These are phyloP conservation scores for Betula pendula DNA, from an alignment of 306 rosid species.

Conservation along the genomic window DNA sequence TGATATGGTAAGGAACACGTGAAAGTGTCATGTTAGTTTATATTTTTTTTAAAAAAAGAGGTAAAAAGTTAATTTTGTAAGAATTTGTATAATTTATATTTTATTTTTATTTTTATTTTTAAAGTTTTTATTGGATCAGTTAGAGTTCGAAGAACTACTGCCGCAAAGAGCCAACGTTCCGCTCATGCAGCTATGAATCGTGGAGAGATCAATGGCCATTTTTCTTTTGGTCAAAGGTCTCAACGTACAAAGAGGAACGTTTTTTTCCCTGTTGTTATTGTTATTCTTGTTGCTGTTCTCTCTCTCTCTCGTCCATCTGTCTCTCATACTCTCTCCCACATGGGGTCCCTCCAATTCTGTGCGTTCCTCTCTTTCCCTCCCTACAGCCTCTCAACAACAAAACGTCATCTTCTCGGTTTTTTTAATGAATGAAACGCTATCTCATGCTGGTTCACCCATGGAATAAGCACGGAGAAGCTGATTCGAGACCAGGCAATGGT, in stretches of 20 bases:
- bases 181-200: background rate
- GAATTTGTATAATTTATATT: no score
- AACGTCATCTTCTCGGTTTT: background rate
- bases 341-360: slow-evolving; percentile 14
- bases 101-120: no score
- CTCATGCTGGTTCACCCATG: slow-evolving; percentile 27
- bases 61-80: no score
- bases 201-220: background rate
- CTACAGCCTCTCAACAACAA: slow-evolving; percentile 25
- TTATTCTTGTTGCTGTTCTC: slow-evolving; percentile 14
- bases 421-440: background rate
- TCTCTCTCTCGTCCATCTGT: slow-evolving; percentile 41
- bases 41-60: no score
- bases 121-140: no score
- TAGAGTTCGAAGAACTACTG: no score
- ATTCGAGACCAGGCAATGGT: slow-evolving; percentile 6
- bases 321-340: slow-evolving; percentile 23
- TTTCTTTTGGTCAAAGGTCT: slow-evolving; percentile 36
- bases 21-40: no score
- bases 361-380: slow-evolving; percentile 26
- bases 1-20: no score
- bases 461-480: slow-evolving; percentile 10
- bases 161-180: no score
- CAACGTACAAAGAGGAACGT: slow-evolving; percentile 39
- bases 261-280: slow-evolving; percentile 10